Conservation (phyloP, 352 stramenopile genomes). For the Phytophthora pini region DNA sequence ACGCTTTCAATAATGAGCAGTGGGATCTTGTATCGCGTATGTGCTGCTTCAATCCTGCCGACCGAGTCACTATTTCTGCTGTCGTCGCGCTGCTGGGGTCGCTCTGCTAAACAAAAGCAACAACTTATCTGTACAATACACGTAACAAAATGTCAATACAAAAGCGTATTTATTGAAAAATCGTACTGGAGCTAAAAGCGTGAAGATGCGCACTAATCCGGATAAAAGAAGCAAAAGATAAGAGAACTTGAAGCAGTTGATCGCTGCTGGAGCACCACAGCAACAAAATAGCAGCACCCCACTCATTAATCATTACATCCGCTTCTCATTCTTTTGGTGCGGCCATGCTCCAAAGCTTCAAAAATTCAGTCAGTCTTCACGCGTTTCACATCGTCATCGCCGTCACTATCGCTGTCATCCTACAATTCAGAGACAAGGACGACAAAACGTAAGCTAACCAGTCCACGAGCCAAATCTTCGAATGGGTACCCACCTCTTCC, state of each 20-base stretch:
- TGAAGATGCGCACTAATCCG: slow-evolving; percentile 9
- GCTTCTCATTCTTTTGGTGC: slow-evolving; percentile 28
- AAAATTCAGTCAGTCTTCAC: slow-evolving; percentile 59
- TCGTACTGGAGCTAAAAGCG: neutral
- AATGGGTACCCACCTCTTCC: slow-evolving; percentile 45
- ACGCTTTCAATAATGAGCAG: slow-evolving; percentile 27
- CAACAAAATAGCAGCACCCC: slow-evolving; percentile 38
- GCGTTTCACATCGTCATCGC: slow-evolving; percentile 73
- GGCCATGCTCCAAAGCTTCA: slow-evolving; percentile 19
- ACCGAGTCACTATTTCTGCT: slow-evolving; percentile 26
- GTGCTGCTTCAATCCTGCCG: slow-evolving; percentile 30
- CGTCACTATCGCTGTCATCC: slow-evolving; percentile 71
- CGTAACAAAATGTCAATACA: slow-evolving; percentile 26
- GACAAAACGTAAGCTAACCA: slow-evolving; percentile 6
- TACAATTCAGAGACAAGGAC: slow-evolving; percentile 27
- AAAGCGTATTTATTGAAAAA: slow-evolving; percentile 37
- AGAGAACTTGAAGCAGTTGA: slow-evolving; percentile 35
- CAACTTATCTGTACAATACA: slow-evolving; percentile 10
- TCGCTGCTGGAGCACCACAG: slow-evolving; percentile 30
- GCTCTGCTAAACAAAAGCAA: slow-evolving; percentile 13
- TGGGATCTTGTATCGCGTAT: slow-evolving; percentile 38
- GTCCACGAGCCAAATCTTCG: slow-evolving; percentile 1
- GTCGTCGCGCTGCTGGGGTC: slow-evolving; percentile 24
- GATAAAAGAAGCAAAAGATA: slow-evolving; percentile 26
- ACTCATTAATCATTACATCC: slow-evolving; percentile 44